These are phyloP conservation scores for Penicillium dipodomyicola DNA, from an alignment of 495 filamentous ascomycete genomes.

Conservation along the genomic window DNA sequence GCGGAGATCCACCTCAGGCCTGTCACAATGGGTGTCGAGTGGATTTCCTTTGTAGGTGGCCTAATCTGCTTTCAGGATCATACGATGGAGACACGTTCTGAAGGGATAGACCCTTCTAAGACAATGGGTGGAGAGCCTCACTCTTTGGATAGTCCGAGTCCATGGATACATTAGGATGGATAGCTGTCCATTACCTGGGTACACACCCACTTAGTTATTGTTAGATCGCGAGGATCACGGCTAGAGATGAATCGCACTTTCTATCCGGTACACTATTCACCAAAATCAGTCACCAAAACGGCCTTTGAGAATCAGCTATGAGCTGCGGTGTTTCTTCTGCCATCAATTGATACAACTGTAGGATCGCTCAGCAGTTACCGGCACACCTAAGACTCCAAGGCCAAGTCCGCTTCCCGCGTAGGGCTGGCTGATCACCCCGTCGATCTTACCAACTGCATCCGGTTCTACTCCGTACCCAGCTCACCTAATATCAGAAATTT, in stretches of 20 bases:
- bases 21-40: background rate
- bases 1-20: conserved; percentile 1
- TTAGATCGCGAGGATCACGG: background rate
- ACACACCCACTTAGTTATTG: background rate
- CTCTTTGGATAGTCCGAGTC: background rate
- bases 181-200: no score
- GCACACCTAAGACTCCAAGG: background rate
- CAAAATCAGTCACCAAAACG: background rate
- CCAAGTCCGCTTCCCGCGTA: background rate
- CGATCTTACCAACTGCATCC: conserved; percentile 6
- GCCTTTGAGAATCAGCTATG: background rate
- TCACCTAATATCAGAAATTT: background rate
- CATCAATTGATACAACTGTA: background rate
- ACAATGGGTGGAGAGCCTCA: background rate
- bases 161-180: background rate
- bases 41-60: background rate
- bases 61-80: background rate
- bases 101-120: background rate
- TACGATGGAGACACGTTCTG: background rate
- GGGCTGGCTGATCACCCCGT: conserved; percentile 5
- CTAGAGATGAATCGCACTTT: background rate
- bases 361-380: background rate
- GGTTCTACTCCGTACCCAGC: background rate
- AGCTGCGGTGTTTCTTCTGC: background rate
- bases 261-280: background rate